Conservation (phyloP, 164 flowering plant species). For the Piper betle region DNA sequence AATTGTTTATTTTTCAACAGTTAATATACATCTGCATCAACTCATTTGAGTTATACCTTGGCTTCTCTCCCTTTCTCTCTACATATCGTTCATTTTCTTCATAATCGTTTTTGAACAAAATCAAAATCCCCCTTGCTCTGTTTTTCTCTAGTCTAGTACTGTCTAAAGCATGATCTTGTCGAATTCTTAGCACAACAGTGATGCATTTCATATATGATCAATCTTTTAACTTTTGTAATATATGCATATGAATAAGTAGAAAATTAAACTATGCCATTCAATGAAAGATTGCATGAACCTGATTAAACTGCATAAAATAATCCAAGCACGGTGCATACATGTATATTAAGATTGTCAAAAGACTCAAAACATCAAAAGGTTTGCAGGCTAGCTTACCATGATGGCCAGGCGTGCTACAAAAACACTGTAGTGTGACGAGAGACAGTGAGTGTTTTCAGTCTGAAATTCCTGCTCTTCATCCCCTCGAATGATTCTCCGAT, state of each 20-base stretch:
- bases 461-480: slow-evolving; percentile 49
- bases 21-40: too few species aligned
- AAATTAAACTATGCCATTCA: not conserved
- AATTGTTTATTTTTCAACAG: too few species aligned
- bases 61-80: too few species aligned
- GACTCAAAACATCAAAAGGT: not conserved
- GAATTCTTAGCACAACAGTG: not conserved
- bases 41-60: too few species aligned
- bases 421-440: slow-evolving; percentile 87
- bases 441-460: slow-evolving; percentile 41
- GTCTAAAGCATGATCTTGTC: too few species aligned
- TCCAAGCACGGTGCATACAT: not conserved
- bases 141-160: too few species aligned
- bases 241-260: too few species aligned
- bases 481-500: slow-evolving; percentile 27
- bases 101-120: too few species aligned
- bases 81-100: too few species aligned
- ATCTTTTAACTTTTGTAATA: too few species aligned
- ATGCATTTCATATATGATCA: not conserved
- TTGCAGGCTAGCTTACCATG: slow-evolving; percentile 37
- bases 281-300: not conserved
- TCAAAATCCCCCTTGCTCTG: too few species aligned
- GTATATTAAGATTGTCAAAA: too few species aligned
- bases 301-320: not conserved
- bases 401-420: slow-evolving; percentile 91